Evolutionary conservation across 2,329 filamentous ascomycete species (phyloP).

Genomic region (Phaeosphaeria sp.): DNA sequence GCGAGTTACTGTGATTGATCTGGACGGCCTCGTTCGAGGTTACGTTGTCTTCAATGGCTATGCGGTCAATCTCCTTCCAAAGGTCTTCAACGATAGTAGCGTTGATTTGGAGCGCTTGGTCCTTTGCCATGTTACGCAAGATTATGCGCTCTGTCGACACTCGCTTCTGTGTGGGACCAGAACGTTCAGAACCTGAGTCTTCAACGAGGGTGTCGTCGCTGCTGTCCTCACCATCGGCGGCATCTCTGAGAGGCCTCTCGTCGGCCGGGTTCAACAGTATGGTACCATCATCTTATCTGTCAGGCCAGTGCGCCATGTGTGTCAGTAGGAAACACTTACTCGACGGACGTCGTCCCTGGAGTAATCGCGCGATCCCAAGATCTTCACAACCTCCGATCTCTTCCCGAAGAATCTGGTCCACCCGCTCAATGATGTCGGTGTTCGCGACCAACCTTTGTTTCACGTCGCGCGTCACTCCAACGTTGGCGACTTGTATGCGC

Average conservation of each 20-base stretch:
- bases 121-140: constrained; percentile 13
- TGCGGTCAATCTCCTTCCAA: constrained; percentile 15
- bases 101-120: constrained; percentile 24
- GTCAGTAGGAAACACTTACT: constrained; percentile 10
- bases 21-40: constrained; percentile 13
- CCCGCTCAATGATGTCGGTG: constrained; percentile 16
- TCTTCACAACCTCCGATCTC: constrained; percentile 8
- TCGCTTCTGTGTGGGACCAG: constrained; percentile 3
- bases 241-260: constrained; percentile 4
- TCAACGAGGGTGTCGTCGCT: constrained; percentile 15
- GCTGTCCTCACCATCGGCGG: constrained; percentile 11
- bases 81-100: constrained; percentile 18
- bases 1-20: constrained; percentile 14
- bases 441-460: constrained; percentile 16
- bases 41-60: constrained; percentile 20
- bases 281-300: constrained; percentile 54
- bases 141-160: constrained; percentile 16
- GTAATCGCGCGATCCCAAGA: constrained; percentile 17
- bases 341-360: constrained; percentile 13
- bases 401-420: constrained; percentile 12
- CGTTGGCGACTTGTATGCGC: constrained; percentile 22
- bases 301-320: constrained; percentile 47
- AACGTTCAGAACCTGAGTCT: constrained; percentile 11
- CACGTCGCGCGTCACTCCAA: constrained; percentile 20
- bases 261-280: constrained; percentile 22